Percentiles rank a stretch among this genome's conserved stretches.
Conservation (phyloP, 371 early-diverging fungal genomes). For the Saksenaea oblongispora region DNA sequence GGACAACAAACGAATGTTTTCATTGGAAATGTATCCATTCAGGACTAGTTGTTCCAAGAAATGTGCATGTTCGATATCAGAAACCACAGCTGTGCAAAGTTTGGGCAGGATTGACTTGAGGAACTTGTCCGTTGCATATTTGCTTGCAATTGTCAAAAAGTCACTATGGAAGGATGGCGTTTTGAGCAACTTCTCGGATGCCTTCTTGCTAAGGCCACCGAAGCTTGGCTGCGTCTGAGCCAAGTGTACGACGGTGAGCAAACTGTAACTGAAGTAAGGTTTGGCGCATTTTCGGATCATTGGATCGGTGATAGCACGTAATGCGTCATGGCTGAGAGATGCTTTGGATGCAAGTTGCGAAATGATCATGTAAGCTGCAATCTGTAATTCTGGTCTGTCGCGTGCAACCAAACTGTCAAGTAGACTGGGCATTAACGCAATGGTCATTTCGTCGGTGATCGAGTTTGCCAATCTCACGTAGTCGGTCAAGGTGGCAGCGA, state of each 20-base stretch:
- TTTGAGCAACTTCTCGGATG: slow-evolving; percentile 35
- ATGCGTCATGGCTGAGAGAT: slow-evolving; percentile 49
- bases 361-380: slow-evolving; percentile 70
- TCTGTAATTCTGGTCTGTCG: slow-evolving; percentile 52
- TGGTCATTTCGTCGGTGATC: slow-evolving; percentile 47
- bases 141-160: slow-evolving; percentile 46
- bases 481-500: slow-evolving; percentile 63
- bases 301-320: slow-evolving; percentile 43
- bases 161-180: slow-evolving; percentile 32
- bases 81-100: slow-evolving; percentile 31
- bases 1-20: slow-evolving; percentile 44
- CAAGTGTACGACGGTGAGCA: slow-evolving; percentile 67
- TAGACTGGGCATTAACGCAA: slow-evolving; percentile 62
- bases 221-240: slow-evolving; percentile 66
- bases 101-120: slow-evolving; percentile 37
- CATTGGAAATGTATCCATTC: slow-evolving; percentile 43
- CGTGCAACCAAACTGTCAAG: slow-evolving; percentile 54
- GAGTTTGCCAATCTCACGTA: slow-evolving; percentile 52
- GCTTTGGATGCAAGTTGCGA: slow-evolving; percentile 63
- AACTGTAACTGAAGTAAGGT: slow-evolving; percentile 33
- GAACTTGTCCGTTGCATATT: slow-evolving; percentile 59
- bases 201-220: slow-evolving; percentile 41
- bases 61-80: slow-evolving; percentile 28
- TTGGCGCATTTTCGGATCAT: slow-evolving; percentile 42
- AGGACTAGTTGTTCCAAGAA: slow-evolving; percentile 45